Conservation (phyloP, 129 eudicot species). For the Centaurea solstitialis region DNA sequence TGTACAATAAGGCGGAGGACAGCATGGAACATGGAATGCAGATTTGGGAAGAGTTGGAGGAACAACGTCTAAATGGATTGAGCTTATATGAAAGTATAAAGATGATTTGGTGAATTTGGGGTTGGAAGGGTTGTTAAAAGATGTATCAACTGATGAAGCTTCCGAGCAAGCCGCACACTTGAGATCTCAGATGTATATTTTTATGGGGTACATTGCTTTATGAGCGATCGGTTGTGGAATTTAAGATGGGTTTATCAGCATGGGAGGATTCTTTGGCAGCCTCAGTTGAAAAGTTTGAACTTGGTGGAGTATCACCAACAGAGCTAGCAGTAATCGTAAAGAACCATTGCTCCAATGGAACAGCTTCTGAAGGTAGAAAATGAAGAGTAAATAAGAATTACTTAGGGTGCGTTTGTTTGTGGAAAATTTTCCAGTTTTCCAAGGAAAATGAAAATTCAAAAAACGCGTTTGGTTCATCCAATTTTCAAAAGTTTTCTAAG, state of each 20-base stretch:
- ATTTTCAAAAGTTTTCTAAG: too few relatives aligned
- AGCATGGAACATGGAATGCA: constrained; percentile 96
- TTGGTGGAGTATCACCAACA: constrained; percentile 81
- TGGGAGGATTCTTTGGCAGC: constrained; percentile 99
- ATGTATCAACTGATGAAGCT: constrained; percentile 67
- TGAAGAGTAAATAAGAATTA: not conserved
- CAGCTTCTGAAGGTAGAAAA: constrained; percentile 69
- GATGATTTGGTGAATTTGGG: constrained; percentile 63
- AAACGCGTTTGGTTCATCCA: too few relatives aligned
- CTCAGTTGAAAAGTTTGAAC: constrained; percentile 88
- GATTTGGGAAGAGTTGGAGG: constrained; percentile 96
- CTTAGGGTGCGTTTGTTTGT: too few relatives aligned
- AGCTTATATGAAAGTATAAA: constrained; percentile 63
- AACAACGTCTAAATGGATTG: constrained; percentile 78
- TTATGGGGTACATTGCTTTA: constrained; percentile 95
- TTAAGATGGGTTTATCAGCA: constrained; percentile 71
- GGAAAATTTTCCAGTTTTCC: too few relatives aligned
- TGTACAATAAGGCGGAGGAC: constrained; percentile 92
- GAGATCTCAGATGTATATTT: constrained; percentile 77
- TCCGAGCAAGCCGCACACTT: constrained; percentile 59
- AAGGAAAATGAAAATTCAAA: too few relatives aligned
- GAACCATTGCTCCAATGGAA: constrained; percentile 87
- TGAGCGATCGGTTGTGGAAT: constrained; percentile 92
- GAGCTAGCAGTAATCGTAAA: constrained; percentile 89
- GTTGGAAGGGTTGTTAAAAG: constrained; percentile 63